Evolutionary conservation across 2,329 filamentous ascomycete species (phyloP).

Genomic region (Trichoderma gracile): DNA sequence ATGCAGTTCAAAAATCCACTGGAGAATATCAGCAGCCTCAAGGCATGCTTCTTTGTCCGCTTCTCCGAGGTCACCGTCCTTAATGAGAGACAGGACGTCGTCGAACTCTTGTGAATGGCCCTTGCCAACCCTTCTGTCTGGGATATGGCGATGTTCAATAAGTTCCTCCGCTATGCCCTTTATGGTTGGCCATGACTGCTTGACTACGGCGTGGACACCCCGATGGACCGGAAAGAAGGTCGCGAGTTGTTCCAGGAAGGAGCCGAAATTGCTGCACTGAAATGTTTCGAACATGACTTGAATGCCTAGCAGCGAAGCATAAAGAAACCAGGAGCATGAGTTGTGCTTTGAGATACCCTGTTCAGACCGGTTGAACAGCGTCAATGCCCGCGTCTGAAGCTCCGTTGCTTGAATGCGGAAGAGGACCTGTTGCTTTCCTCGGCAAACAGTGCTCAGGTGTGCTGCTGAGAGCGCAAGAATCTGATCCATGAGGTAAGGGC

Average conservation of each 20-base stretch:
- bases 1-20: conserved; percentile 27
- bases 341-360: conserved; percentile 29
- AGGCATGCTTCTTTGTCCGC: conserved; percentile 25
- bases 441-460: conserved; percentile 37
- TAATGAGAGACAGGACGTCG: background rate
- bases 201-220: conserved; percentile 39
- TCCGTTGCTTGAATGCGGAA: conserved; percentile 37
- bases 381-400: conserved; percentile 40
- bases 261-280: conserved; percentile 35
- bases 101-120: background rate
- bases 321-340: conserved; percentile 39
- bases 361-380: conserved; percentile 34
- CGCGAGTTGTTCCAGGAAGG: conserved; percentile 36
- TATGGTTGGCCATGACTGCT: conserved; percentile 31
- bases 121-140: background rate
- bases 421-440: conserved; percentile 29
- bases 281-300: conserved; percentile 48
- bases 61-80: background rate
- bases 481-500: conserved; percentile 40
- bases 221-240: conserved; percentile 39
- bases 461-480: conserved; percentile 42
- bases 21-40: conserved; percentile 24
- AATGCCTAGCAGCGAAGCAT: conserved; percentile 41
- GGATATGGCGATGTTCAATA: background rate
- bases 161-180: background rate